Base-by-base conservation (phyloP, 2,329 filamentous ascomycete genomes). In the Pochonia chlamydosporia region DNA sequence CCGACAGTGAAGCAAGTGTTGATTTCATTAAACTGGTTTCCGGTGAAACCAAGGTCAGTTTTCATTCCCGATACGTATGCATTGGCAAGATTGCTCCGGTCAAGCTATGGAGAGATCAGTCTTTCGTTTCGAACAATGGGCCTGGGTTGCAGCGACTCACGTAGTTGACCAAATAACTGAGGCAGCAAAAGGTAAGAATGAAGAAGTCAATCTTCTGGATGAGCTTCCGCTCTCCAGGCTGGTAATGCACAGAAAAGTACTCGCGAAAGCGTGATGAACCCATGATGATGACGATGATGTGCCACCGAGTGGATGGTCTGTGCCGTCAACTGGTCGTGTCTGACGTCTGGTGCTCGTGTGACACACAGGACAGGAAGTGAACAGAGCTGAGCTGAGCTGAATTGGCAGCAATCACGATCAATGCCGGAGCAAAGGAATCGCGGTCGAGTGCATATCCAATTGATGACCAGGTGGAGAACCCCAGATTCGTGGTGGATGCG, bases 1-100 rank as follows among this genome's bases (percentile, higher is more conserved):
- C 81, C 81, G 2, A 79, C 68, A 0, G 76, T 82, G 72, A 78
- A 84, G 31, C 70, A 70, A 0, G 77, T 74, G 50, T 63, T 60
- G 55, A 70, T 60, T 33, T 79, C 75, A 52, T 81, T 81, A n/a
- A 81, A 67, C 46, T 60, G 54, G 31, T 61, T 59, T 4, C 58
- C 58, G 33, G 72, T 67, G 41, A 81, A 66, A 2, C 63, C 57
- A 0, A 81, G 61, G 45, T 80, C 76, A 53, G 78, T 73, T 56
- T 78, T 71, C 74, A 68, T 68, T 4, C 65, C 65, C 1, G 58
- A 68, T 1, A 71, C 66, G 28, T 63, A 72, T 4, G 69, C 69
- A 57, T 70, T 72, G 43, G 59, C 60, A 9, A 63, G 57, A 44
- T 61, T 58, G 44, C 61, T 63, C 36, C 64, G 61, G 46, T 68